Evolutionary conservation across 2,329 filamentous ascomycete genomes (phyloP).

Genomic region (Coniochaeta sp.): DNA sequence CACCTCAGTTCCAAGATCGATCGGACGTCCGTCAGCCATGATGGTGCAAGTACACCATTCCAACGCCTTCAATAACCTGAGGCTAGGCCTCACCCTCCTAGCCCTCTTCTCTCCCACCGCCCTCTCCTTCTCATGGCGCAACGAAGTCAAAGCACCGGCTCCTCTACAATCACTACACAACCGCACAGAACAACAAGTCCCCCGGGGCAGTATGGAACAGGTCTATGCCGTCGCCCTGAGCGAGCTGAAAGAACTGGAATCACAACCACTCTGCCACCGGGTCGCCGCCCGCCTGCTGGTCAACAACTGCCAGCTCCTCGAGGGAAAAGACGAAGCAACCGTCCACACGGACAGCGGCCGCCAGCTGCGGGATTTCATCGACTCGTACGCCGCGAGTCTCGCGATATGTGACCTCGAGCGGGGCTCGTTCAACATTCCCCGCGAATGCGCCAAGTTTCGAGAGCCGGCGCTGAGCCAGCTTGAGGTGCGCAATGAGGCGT

Average conservation of each 20-base stretch:
- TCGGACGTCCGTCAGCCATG: neutral
- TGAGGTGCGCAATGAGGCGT: slow-evolving; percentile 29
- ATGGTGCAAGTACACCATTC: neutral
- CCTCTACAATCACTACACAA: slow-evolving; percentile 4
- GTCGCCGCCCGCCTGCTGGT: slow-evolving; percentile 49
- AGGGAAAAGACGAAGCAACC: slow-evolving; percentile 49
- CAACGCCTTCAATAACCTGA: neutral
- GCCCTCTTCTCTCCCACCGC: neutral
- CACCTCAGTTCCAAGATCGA: neutral
- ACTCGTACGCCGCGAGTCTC: slow-evolving; percentile 47
- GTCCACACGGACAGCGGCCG: slow-evolving; percentile 47
- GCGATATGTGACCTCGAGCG: slow-evolving; percentile 51
- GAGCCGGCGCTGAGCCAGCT: slow-evolving; percentile 39
- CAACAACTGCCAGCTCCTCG: slow-evolving; percentile 51
- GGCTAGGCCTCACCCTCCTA: neutral
- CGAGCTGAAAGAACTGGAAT: slow-evolving; percentile 48
- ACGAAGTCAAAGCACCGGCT: neutral
- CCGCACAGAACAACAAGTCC: too few species aligned
- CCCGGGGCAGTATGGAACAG: too few species aligned
- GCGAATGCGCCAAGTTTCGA: slow-evolving; percentile 41
- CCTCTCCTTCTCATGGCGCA: neutral
- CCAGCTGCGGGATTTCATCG: slow-evolving; percentile 45
- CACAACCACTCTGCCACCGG: slow-evolving; percentile 50
- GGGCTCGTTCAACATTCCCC: slow-evolving; percentile 41
- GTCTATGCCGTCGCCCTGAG: slow-evolving; percentile 41